Conservation (phyloP, 2,329 filamentous ascomycete species). For the Orbilia blumenaviensis region DNA sequence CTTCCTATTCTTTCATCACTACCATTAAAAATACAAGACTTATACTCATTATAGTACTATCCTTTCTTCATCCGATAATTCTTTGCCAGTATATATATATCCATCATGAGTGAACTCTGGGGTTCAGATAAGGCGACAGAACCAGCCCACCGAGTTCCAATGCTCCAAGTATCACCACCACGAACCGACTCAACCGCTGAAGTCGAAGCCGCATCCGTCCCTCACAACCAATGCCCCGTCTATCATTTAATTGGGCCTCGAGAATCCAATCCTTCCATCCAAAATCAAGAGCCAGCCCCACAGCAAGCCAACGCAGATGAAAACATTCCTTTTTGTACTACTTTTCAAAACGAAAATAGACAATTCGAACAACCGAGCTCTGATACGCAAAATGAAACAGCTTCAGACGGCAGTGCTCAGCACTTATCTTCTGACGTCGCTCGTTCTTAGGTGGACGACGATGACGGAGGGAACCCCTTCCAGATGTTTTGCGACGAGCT, state of each 20-base stretch:
- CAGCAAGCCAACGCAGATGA: background rate
- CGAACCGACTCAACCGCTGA: background rate
- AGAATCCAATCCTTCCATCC: background rate
- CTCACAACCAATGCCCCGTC: background rate
- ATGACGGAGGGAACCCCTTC: background rate
- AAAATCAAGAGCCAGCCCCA: background rate
- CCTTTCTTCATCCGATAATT: background rate
- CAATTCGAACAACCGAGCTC: background rate
- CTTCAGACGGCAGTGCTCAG: background rate
- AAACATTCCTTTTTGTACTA: background rate
- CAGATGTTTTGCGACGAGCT: constrained; percentile 8
- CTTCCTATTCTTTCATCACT: background rate
- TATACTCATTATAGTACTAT: background rate
- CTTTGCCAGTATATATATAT: background rate
- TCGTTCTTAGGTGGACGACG: constrained; percentile 6
- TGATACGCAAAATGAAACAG: background rate
- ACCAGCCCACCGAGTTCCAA: background rate
- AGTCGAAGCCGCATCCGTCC: background rate
- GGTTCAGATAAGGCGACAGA: background rate
- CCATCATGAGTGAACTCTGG: background rate
- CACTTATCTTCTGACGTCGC: background rate
- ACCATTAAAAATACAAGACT: background rate
- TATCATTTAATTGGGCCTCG: background rate
- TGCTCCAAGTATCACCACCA: constrained; percentile 1
- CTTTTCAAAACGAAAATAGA: background rate